These are phyloP conservation scores for Brasilioporus rufonigricans DNA, from an alignment of 768 basidiomycete genomes.

Conservation along the genomic window DNA sequence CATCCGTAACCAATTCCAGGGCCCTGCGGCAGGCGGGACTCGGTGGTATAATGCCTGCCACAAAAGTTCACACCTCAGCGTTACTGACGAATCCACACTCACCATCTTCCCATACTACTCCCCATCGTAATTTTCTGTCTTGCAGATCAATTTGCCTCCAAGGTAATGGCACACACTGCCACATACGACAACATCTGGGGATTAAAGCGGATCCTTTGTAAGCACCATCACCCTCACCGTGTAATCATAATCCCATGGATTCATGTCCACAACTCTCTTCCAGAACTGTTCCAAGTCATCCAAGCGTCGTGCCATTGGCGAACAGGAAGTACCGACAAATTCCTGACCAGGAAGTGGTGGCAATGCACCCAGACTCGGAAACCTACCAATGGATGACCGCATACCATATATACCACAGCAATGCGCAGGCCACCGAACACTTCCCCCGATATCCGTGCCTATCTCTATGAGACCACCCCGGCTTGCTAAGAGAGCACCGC, in stretches of 20 bases:
- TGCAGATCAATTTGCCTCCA: conserved; percentile 38
- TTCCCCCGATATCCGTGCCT: conserved; percentile 50
- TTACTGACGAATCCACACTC: conserved; percentile 1
- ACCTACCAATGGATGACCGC: conserved; percentile 38
- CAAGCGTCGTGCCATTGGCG: conserved; percentile 42
- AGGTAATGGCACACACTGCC: conserved; percentile 42
- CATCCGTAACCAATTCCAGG: conserved; percentile 32
- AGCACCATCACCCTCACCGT: conserved; percentile 26
- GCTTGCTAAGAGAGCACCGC: conserved; percentile 45
- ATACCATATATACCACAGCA: conserved; percentile 47
- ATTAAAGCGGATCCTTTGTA: neutral
- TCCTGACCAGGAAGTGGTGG: conserved; percentile 39
- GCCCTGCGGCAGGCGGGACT: conserved; percentile 42
- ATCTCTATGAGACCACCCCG: conserved; percentile 46
- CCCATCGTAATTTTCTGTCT: conserved; percentile 38
- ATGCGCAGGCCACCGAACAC: conserved; percentile 46
- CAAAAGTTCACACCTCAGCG: neutral
- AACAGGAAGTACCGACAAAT: conserved; percentile 34
- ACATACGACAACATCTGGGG: neutral
- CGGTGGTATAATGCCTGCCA: conserved; percentile 35
- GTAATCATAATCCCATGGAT: conserved; percentile 44
- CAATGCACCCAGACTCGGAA: conserved; percentile 33
- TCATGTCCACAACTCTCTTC: conserved; percentile 40
- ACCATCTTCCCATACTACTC: conserved; percentile 44
- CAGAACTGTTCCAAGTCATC: conserved; percentile 44